Conservation (phyloP, 228 moss, liverwort and hornwort species). For the Sphagnum fallax region DNA sequence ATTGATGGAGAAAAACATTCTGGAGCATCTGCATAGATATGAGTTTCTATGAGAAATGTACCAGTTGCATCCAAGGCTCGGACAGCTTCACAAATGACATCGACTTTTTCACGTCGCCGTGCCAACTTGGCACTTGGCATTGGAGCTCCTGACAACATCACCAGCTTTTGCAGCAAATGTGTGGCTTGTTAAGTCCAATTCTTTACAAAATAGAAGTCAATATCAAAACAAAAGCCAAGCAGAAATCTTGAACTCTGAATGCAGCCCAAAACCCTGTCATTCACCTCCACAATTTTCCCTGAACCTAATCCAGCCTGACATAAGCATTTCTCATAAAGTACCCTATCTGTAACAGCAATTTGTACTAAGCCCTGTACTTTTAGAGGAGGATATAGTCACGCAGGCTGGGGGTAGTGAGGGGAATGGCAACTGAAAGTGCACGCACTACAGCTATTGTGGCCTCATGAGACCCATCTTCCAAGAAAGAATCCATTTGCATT, state of each 20-base stretch:
- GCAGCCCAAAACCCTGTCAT: too few species aligned
- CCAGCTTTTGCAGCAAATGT: constrained; percentile 93
- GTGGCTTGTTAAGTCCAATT: constrained; percentile 33
- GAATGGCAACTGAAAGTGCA: constrained; percentile 86
- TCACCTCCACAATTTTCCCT: too few species aligned
- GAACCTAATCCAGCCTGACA: too few species aligned
- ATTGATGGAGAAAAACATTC: too few species aligned
- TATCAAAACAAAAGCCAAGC: background rate
- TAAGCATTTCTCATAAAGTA: too few species aligned
- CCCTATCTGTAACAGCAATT: too few species aligned
- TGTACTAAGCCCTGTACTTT: too few species aligned
- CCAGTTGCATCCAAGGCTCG: constrained; percentile 96
- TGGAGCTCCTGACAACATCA: constrained; percentile 69
- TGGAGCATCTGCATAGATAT: too few species aligned
- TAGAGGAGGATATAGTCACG: constrained; percentile 86
- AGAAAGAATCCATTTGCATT: constrained; percentile 97
- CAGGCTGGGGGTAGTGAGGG: constrained; percentile 71
- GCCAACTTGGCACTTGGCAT: constrained; percentile 66
- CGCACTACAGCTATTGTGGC: constrained; percentile 88
- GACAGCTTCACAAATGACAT: constrained; percentile 92
- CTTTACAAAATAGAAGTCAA: background rate
- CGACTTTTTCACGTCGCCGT: constrained; percentile 80
- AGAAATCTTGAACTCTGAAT: background rate
- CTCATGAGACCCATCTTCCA: constrained; percentile 98
- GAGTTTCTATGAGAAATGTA: constrained; percentile 3